Base-by-base conservation (phyloP, 768 basidiomycete species). In the Pholiota molesta region DNA sequence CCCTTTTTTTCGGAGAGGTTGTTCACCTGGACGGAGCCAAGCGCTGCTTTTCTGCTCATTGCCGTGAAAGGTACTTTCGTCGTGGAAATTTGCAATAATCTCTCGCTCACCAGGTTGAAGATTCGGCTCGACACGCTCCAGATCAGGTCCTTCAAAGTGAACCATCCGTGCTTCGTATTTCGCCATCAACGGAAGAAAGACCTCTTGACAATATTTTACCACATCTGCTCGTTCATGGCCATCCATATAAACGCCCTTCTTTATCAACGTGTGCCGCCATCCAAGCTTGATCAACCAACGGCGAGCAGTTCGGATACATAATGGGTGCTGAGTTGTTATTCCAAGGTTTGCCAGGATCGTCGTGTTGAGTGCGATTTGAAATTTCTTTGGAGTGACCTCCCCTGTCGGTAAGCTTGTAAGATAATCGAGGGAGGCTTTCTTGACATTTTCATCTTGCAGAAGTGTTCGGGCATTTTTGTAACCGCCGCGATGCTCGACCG, bases 211-310 rank as follows among this genome's bases (percentile, higher is more conserved):
- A 29, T 70, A 69, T 1, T 57, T 11, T 0, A 70, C 63, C 29
- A 72, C 65, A 59, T 72, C 71, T 19, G 37, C 17, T 0, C 62
- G 59, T 26, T 72, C 66, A 57, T 72, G 69, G 0, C 68, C 69
- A 67, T 72, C 68, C 13, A 69, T 56, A 47, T 69, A 74, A n/a
- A 78, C 72, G 0, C 79, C 78, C 40, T 75, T 77, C 19, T 66
- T 63, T 0, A 68, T 44, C 5, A 69, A 21, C 10, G 68, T 72
- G 51, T 69, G 69, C 1, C 66, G 29, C 71, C 75, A 80, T 0
- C 69, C 73, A 5, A 82, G 59, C 39, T 71, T 69, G 3, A 67
- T 54, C 42, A 84, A 66, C 80, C 82, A 83, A 0, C 64, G 62
- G 10, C 65, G 54, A 16, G 79, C 81, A 35, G 35, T 35, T 2